Conservation (phyloP, 495 filamentous ascomycete species). For the Tricharina praecox region DNA sequence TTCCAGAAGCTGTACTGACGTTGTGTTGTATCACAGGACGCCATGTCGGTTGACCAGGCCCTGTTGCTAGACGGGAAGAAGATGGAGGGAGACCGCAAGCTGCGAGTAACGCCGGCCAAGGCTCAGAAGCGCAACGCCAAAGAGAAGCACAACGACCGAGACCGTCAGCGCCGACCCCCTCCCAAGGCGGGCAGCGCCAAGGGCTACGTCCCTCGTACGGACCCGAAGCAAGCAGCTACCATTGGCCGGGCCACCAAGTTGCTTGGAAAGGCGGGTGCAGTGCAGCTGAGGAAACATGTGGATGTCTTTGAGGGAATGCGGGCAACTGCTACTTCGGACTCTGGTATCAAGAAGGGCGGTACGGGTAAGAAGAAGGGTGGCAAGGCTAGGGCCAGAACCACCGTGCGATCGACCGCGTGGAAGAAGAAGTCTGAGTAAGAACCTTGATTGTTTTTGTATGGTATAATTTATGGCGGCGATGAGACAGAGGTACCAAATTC, state of each 20-base stretch:
- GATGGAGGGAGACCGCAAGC: conserved; percentile 74
- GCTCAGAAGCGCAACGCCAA: conserved; percentile 50
- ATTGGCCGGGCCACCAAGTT: conserved; percentile 66
- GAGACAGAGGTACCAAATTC: no score
- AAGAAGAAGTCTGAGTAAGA: conserved; percentile 34
- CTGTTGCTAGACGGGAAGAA: conserved; percentile 75
- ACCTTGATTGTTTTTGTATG: neutral
- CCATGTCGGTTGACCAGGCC: conserved; percentile 72
- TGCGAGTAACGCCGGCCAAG: conserved; percentile 75
- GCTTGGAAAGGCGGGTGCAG: conserved; percentile 63
- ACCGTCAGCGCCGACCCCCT: conserved; percentile 1
- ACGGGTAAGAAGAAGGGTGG: conserved; percentile 42
- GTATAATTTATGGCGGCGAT: neutral
- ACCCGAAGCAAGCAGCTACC: conserved; percentile 50
- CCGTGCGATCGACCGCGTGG: conserved; percentile 50
- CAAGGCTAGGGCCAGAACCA: conserved; percentile 36
- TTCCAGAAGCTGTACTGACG: neutral
- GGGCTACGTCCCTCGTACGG: conserved; percentile 44
- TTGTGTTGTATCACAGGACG: conserved; percentile 37
- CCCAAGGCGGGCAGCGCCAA: conserved; percentile 26
- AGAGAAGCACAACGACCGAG: no score
- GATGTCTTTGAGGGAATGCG: conserved; percentile 77
- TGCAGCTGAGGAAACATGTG: conserved; percentile 37
- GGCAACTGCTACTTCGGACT: conserved; percentile 49
- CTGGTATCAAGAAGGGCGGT: conserved; percentile 44